Percentiles rank a stretch among this genome's conserved stretches.
These are phyloP conservation scores for Dryas octopetala DNA, from an alignment of 306 rosid species.

Conservation along the genomic window DNA sequence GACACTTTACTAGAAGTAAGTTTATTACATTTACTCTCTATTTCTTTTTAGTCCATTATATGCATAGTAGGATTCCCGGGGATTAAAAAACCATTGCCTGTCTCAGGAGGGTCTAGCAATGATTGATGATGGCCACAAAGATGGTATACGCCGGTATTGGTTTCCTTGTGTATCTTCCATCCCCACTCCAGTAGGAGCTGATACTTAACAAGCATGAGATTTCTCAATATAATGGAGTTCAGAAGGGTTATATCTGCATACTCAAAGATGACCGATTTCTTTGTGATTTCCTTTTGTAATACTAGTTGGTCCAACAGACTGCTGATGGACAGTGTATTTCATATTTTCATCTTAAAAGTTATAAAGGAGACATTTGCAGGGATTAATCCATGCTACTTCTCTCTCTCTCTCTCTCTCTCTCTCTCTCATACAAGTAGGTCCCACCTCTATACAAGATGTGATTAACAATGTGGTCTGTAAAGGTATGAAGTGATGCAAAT, in stretches of 20 bases:
- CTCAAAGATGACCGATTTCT: not conserved
- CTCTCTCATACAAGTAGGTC: not conserved
- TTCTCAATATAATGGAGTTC: not conserved
- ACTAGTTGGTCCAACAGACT: not conserved
- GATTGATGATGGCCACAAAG: conserved; percentile 98
- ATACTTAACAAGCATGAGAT: conserved; percentile 30
- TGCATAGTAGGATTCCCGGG: not conserved
- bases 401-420: not conserved
- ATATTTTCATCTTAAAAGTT: not conserved
- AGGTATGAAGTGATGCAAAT: not conserved
- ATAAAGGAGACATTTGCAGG: not conserved
- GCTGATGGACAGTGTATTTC: not conserved
- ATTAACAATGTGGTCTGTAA: not conserved
- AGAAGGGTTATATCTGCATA: not conserved
- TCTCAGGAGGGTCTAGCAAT: conserved; percentile 95
- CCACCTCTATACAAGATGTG: not conserved
- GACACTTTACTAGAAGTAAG: conserved; percentile 85
- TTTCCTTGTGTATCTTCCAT: conserved; percentile 88
- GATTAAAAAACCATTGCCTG: conserved; percentile 17
- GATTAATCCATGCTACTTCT: not conserved
- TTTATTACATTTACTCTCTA: conserved; percentile 11
- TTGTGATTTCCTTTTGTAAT: not conserved
- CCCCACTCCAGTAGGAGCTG: conserved; percentile 50
- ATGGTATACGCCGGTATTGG: conserved; percentile 81
- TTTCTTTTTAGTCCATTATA: not conserved